A percentile compares a stretch with the other conserved stretches of the same genome.
These are phyloP conservation scores for Ramularia collo-cygni DNA, from an alignment of 2,329 filamentous ascomycete species.

Conservation along the genomic window DNA sequence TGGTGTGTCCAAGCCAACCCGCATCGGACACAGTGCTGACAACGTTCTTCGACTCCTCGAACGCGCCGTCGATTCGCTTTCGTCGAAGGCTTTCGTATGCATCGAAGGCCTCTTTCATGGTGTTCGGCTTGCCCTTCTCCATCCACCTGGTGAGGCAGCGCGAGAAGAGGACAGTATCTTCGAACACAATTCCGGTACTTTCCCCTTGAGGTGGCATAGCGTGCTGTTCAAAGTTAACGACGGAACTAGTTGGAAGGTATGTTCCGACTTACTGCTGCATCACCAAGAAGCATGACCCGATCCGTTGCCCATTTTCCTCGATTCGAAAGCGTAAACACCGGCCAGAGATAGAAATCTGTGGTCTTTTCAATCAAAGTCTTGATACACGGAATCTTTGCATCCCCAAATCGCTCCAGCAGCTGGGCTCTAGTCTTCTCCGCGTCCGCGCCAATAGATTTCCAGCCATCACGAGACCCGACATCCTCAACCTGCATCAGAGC, in stretches of 20 bases:
- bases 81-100: conserved; percentile 43
- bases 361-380: conserved; percentile 36
- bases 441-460: conserved; percentile 39
- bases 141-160: conserved; percentile 38
- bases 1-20: conserved; percentile 39
- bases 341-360: conserved; percentile 40
- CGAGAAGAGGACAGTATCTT: conserved; percentile 46
- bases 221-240: conserved; percentile 23
- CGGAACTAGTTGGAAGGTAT: background rate
- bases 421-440: conserved; percentile 37
- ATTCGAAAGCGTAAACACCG: conserved; percentile 40
- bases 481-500: conserved; percentile 40
- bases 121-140: conserved; percentile 31
- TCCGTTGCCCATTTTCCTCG: conserved; percentile 40
- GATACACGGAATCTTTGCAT: conserved; percentile 33
- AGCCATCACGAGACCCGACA: conserved; percentile 38
- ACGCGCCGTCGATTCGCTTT: conserved; percentile 39
- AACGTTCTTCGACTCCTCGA: conserved; percentile 41
- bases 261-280: conserved; percentile 34
- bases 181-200: conserved; percentile 46
- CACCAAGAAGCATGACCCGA: conserved; percentile 40
- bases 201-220: conserved; percentile 49
- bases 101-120: conserved; percentile 40
- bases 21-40: conserved; percentile 40
- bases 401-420: conserved; percentile 36